Evolutionary conservation across 2,329 filamentous ascomycete species (phyloP).

Genomic region (Westerdykella sp.): DNA sequence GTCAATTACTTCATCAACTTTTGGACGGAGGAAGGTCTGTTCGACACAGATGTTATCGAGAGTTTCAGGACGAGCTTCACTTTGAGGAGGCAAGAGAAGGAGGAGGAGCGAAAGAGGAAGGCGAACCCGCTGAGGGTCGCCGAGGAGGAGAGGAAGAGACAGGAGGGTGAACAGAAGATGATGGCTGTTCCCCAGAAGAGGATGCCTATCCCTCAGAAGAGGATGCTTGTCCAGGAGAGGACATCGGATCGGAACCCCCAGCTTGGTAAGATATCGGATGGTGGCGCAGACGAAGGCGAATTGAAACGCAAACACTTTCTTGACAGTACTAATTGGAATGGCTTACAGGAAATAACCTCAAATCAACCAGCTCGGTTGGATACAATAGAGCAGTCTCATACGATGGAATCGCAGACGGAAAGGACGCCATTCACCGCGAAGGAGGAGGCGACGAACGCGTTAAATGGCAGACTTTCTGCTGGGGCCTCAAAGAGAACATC

Average conservation of each 20-base stretch:
- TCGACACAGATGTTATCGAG: constrained; percentile 23
- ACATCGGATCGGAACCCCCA: no score
- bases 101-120: constrained; percentile 19
- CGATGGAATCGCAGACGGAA: no score
- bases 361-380: no score
- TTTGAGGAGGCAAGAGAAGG: constrained; percentile 32
- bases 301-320: not conserved
- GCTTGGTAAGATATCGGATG: constrained; percentile 3
- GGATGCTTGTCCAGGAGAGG: no score
- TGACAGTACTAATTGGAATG: constrained; percentile 1
- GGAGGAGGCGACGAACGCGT: no score
- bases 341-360: not conserved
- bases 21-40: constrained; percentile 31
- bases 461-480: no score
- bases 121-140: constrained; percentile 51
- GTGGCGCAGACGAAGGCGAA: constrained; percentile 12
- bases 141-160: constrained; percentile 60
- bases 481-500: not conserved
- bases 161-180: constrained; percentile 48
- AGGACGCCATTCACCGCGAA: no score
- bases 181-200: not conserved
- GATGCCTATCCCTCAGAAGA: no score
- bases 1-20: constrained; percentile 29
- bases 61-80: constrained; percentile 28
- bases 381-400: no score